Evolutionary conservation across 2,329 filamentous ascomycete species (phyloP), one percentile per base, ranked within the genome.

Genomic region (Colletotrichum paranaense): DNA sequence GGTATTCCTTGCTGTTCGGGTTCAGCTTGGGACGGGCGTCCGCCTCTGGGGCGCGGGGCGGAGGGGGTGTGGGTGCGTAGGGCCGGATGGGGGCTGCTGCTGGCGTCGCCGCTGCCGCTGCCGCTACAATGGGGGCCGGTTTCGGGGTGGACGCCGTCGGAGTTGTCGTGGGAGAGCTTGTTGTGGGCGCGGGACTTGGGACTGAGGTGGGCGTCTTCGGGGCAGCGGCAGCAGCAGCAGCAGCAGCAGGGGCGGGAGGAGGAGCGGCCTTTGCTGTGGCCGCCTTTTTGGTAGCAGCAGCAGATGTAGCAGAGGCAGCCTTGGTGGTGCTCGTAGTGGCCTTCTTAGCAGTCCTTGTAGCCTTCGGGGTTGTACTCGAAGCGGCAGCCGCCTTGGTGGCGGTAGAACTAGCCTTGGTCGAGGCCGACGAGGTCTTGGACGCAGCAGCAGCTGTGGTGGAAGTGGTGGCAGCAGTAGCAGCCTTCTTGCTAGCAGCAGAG

Each of bases 1-100:
- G 80, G 75, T 85, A 87, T 56, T 84, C 83, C 49, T 81, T 78
- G 68, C 82, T 84, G 26, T 79, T 79, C 0, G 76, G 76, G 62
- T 83, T 80, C 58, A 81, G 76, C 38, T 76, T 78, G 28, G 62
- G 73, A 4, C 24, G 52, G 24, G 19, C 19, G 12, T 57, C 55
- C n/a, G 30, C 5, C 52, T 53, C 58, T 12, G 59, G 67, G n/a
- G 26, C 22, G 6, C 22, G 24, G 12, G 67, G n/a, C 30, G 42
- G 22, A 55, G 6, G 24, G 32, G 67, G 16, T 5, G 12, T 52
- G 46, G 55, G 62, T 9, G 62, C 32, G 26, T 28, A 53, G 35
- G 59, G 55, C 26, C 59, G 70, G 19, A 59, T 22, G 5, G 38
- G 42, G 7, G 30, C 38, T 14, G 24, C 5, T 19, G 63, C 28